Evolutionary conservation across 1,284 basidiomycete species (phyloP).

Genomic region (Filobasidium uniguttulatum): DNA sequence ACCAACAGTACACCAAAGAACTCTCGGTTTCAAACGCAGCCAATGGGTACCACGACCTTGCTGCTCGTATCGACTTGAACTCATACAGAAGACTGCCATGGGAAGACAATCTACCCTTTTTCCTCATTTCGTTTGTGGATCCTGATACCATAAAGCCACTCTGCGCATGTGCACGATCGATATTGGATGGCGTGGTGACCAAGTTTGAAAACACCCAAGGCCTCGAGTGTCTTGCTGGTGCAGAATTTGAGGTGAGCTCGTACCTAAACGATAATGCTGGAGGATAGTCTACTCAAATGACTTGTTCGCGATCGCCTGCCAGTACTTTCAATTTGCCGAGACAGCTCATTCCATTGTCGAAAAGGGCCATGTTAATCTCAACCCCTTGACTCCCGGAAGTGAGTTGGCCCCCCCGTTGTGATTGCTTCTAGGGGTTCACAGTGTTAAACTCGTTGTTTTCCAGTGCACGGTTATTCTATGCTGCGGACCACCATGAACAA

Average conservation of each 20-base stretch:
- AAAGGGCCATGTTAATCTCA: constrained; percentile 62
- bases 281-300: not conserved
- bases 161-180: constrained; percentile 67
- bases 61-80: constrained; percentile 68
- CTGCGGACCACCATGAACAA: constrained; percentile 74
- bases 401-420: constrained; percentile 34
- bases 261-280: not conserved
- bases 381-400: constrained; percentile 83
- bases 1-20: constrained; percentile 65
- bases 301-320: not conserved
- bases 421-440: too few species aligned
- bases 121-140: constrained; percentile 77
- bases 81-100: constrained; percentile 79
- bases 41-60: constrained; percentile 82
- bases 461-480: constrained; percentile 89
- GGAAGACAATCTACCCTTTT: constrained; percentile 85
- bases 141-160: constrained; percentile 65
- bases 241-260: constrained; percentile 80
- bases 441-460: not conserved
- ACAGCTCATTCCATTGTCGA: constrained; percentile 57
- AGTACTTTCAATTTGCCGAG: constrained; percentile 96
- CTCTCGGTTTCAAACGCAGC: constrained; percentile 74
- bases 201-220: constrained; percentile 37
- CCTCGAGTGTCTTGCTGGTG: constrained; percentile 58
- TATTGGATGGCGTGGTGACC: constrained; percentile 52